Evolutionary conservation across 139 green algal species (phyloP), one percentile per base, ranked within the genome.

Genomic region (Asterochloris erici): DNA sequence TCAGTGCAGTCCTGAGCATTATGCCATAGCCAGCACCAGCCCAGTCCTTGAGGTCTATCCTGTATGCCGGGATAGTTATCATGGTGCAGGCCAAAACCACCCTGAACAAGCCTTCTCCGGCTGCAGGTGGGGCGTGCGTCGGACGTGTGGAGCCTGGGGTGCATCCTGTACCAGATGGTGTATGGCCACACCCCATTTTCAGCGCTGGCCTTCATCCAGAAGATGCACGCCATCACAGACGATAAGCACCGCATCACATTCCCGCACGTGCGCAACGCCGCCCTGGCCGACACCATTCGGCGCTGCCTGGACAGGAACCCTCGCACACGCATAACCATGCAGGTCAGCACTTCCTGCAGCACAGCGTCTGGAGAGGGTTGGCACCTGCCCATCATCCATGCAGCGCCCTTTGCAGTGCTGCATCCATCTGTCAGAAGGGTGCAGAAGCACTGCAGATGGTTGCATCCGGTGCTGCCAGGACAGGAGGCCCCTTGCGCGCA

Each of bases 121-220:
- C 23, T 88, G 38, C 88, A 91, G 82, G 88, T 95, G 10, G 94
- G 96, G 10, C 89, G 96, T 0, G 86, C 96, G 29, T 96, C 90
- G 12, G 96, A 99, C 89, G 91, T 99, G 16, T 99, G 96, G 95
- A 95, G 89, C 47, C 89, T 98, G 14, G 95, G 96, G 64, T 99
- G 96, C 92, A 99, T 99, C 86, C 90, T 99, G 54, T 99, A 99
- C 90, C 96, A 99, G 86, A 99, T 99, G 96, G 92, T 94, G 28
- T 95, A 98, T 83, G 93, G 95, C 15, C 88, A 85, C 68, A 96
- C 94, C n/a, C 94, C 93, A 68, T 97, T 97, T 82, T 84, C 91
- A 17, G 90, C 94, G 74, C 85, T 97, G 83, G 87, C 91, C 73
- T 97, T 98, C 90, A 94, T 98, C 77, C 93, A 95, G 75, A 99